phyloP scores from a whole-genome alignment of 768 basidiomycete genomes.

The Erythrobasidium yunnanense region DNA sequence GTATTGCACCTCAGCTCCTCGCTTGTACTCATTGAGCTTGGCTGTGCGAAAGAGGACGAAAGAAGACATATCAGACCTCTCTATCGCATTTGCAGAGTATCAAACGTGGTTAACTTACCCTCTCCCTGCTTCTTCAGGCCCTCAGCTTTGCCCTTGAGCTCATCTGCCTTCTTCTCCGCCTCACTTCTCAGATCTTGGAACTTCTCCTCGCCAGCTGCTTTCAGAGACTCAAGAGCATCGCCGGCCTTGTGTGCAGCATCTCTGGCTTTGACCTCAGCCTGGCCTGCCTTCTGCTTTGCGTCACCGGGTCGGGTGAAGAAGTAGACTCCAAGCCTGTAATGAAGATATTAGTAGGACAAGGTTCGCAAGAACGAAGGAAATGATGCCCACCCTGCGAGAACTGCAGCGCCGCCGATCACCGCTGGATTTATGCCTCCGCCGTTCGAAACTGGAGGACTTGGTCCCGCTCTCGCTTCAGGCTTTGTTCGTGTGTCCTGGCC shows the following conservation, averaged over 20 bases:
- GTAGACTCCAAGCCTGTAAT: conserved; percentile 22
- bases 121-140: conserved; percentile 18
- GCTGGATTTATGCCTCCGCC: conserved; percentile 13
- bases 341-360: no score
- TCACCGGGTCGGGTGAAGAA: conserved; percentile 25
- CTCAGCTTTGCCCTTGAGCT: conserved; percentile 18
- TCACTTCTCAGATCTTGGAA: conserved; percentile 4
- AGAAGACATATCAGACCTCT: no score
- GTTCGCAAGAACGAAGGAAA: no score
- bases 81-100: no score
- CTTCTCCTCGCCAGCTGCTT: conserved; percentile 18
- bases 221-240: conserved; percentile 18
- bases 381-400: conserved; percentile 13
- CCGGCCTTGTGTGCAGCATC: conserved; percentile 10
- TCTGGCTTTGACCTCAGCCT: conserved; percentile 17
- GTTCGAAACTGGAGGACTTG: background rate
- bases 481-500: background rate
- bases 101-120: background rate
- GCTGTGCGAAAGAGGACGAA: background rate
- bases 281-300: conserved; percentile 17
- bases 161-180: conserved; percentile 10
- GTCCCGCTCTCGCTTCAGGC: conserved; percentile 9
- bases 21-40: background rate
- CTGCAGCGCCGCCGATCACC: conserved; percentile 21
- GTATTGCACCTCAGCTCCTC: background rate